Percentiles rank a stretch among this genome's conserved stretches.
Conservation (phyloP, 176 grass and related monocot genomes). For the Triticum urartu region DNA sequence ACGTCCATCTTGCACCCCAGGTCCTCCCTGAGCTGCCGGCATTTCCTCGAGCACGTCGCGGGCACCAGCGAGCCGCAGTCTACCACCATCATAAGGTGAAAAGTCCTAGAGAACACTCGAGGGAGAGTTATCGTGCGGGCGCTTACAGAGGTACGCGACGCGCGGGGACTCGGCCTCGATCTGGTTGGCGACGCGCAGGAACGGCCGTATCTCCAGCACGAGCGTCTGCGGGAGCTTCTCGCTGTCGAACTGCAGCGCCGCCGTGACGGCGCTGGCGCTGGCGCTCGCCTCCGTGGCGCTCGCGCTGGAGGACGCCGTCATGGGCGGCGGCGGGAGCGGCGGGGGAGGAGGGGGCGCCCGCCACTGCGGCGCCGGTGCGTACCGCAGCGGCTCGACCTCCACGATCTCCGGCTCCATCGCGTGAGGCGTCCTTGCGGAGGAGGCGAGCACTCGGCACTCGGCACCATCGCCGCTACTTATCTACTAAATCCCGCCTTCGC, state of each 20-base stretch:
- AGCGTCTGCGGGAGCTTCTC: slow-evolving; percentile 85
- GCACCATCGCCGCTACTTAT: slow-evolving; percentile 32
- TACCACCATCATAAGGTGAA: background rate
- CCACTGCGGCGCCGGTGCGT: slow-evolving; percentile 14
- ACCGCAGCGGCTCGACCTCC: slow-evolving; percentile 34
- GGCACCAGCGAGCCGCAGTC: background rate
- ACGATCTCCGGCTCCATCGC: slow-evolving; percentile 66
- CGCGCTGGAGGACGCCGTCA: background rate
- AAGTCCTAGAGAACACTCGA: background rate
- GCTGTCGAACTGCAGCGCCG: slow-evolving; percentile 64
- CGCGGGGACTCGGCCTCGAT: slow-evolving; percentile 79
- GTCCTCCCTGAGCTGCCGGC: background rate
- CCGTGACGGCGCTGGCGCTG: background rate
- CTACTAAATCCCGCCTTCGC: background rate
- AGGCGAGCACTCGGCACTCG: background rate
- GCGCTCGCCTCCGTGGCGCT: background rate
- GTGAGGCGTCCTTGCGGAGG: background rate
- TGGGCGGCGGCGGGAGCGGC: slow-evolving; percentile 5
- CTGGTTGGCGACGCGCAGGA: slow-evolving; percentile 87
- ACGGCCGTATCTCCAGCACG: slow-evolving; percentile 62
- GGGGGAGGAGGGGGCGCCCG: slow-evolving; percentile 21
- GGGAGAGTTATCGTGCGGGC: background rate
- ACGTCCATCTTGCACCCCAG: background rate
- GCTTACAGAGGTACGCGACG: slow-evolving; percentile 89
- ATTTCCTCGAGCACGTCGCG: slow-evolving; percentile 39